Percentiles rank a stretch among this genome's conserved stretches.
phyloP scores from a whole-genome alignment of 345 rosid genomes.

The Brassica rapa region DNA sequence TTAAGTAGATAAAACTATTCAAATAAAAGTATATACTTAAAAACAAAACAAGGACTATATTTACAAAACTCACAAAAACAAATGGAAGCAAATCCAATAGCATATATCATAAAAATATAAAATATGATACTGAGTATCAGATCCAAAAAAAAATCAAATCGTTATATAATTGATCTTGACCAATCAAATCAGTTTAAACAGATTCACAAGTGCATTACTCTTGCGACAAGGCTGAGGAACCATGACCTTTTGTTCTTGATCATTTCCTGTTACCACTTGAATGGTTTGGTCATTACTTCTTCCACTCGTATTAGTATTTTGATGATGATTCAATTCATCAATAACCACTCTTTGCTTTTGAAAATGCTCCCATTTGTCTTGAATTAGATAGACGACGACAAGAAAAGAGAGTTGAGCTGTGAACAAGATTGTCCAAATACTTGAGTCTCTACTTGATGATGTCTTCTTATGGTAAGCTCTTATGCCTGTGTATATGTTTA shows the following conservation, averaged over 20 bases:
- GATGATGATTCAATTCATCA: slow-evolving; percentile 29
- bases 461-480: slow-evolving; percentile 64
- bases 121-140: neutral
- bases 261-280: slow-evolving; percentile 32
- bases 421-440: slow-evolving; percentile 73
- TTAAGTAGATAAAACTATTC: neutral
- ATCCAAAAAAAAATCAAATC: neutral
- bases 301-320: slow-evolving; percentile 19
- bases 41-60: neutral
- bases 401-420: slow-evolving; percentile 64
- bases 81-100: slow-evolving; percentile 6
- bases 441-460: slow-evolving; percentile 43
- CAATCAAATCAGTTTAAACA: slow-evolving; percentile 41
- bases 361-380: slow-evolving; percentile 83
- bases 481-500: slow-evolving; percentile 84
- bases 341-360: slow-evolving; percentile 53
- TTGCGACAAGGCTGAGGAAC: slow-evolving; percentile 59
- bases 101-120: slow-evolving; percentile 5
- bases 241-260: slow-evolving; percentile 44
- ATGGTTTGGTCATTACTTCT: slow-evolving; percentile 21
- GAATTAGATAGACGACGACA: slow-evolving; percentile 69
- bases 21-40: neutral
- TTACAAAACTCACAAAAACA: neutral
- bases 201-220: slow-evolving; percentile 70
- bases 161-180: slow-evolving; percentile 8